phyloP scores from a whole-genome alignment of 495 filamentous ascomycete species.

The Collariella sp. region DNA sequence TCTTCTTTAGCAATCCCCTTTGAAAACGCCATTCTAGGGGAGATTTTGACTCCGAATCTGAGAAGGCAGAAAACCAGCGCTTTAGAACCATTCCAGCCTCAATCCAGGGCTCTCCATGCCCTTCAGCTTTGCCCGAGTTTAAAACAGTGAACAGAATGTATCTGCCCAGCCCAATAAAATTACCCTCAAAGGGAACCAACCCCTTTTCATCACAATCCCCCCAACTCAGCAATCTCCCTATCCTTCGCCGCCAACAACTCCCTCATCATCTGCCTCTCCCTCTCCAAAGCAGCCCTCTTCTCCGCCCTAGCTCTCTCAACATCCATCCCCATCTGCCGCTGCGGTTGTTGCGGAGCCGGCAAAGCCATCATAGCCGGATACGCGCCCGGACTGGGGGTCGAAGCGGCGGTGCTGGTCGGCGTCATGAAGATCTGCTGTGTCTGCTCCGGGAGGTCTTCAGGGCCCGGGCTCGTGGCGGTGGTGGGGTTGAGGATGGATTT shows the following conservation, averaged over 20 bases:
- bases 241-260: constrained; percentile 68
- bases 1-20: not conserved
- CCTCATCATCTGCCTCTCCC: constrained; percentile 70
- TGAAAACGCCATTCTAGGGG: not conserved
- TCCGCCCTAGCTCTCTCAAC: constrained; percentile 51
- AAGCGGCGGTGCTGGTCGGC: constrained; percentile 27
- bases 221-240: constrained; percentile 64
- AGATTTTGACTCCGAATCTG: not conserved
- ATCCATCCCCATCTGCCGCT: constrained; percentile 17
- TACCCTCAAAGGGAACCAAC: not conserved
- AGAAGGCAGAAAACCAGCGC: not conserved
- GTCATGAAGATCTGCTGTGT: constrained; percentile 26
- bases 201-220: not conserved
- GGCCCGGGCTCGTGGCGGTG: constrained; percentile 20
- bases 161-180: not conserved
- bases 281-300: constrained; percentile 55
- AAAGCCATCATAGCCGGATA: constrained; percentile 17
- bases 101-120: not conserved
- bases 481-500: constrained; percentile 72
- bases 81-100: not conserved
- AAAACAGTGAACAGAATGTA: not conserved
- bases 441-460: constrained; percentile 19
- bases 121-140: too few relatives aligned
- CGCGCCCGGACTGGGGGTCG: constrained; percentile 30
- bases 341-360: constrained; percentile 4